Evolutionary conservation across 352 stramenopile genomes (phyloP).

Genomic region (Phytophthora megakarya): DNA sequence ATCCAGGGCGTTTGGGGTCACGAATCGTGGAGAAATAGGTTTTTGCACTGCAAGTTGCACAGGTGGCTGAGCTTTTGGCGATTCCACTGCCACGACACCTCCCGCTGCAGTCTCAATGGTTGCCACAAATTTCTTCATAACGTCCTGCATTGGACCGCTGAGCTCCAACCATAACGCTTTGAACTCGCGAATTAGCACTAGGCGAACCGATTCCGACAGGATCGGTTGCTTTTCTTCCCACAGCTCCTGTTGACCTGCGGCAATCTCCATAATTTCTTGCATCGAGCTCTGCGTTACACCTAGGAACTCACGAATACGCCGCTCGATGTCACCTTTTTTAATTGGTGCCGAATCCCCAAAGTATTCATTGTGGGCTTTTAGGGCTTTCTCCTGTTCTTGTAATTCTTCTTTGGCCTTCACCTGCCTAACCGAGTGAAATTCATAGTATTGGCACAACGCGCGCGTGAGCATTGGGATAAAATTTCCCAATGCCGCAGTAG

Average conservation of each 20-base stretch:
- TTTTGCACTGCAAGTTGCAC: background rate
- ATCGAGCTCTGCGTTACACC: conserved; percentile 55
- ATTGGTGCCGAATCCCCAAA: conserved; percentile 71
- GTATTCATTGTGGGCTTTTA: conserved; percentile 58
- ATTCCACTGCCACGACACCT: conserved; percentile 25
- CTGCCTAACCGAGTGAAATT: conserved; percentile 69
- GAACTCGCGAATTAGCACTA: conserved; percentile 48
- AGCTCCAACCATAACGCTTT: conserved; percentile 49
- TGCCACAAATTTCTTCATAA: conserved; percentile 46
- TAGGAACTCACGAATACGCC: conserved; percentile 68
- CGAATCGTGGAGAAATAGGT: background rate
- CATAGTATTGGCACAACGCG: conserved; percentile 51
- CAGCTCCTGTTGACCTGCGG: conserved; percentile 49
- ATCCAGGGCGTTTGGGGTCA: conserved; percentile 13
- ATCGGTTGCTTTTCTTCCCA: conserved; percentile 52
- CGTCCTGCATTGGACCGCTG: conserved; percentile 56
- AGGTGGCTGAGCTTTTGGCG: background rate
- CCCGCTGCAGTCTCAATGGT: conserved; percentile 30
- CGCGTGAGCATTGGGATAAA: conserved; percentile 56
- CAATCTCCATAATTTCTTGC: conserved; percentile 64
- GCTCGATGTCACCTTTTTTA: conserved; percentile 65
- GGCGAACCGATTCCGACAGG: conserved; percentile 41
- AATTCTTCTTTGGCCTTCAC: conserved; percentile 48
- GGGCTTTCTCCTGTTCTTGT: conserved; percentile 47
- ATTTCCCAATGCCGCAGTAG: conserved; percentile 40